These are phyloP conservation scores for Cryptococcus maquisensis DNA, from an alignment of 1,284 basidiomycete genomes.

Conservation along the genomic window DNA sequence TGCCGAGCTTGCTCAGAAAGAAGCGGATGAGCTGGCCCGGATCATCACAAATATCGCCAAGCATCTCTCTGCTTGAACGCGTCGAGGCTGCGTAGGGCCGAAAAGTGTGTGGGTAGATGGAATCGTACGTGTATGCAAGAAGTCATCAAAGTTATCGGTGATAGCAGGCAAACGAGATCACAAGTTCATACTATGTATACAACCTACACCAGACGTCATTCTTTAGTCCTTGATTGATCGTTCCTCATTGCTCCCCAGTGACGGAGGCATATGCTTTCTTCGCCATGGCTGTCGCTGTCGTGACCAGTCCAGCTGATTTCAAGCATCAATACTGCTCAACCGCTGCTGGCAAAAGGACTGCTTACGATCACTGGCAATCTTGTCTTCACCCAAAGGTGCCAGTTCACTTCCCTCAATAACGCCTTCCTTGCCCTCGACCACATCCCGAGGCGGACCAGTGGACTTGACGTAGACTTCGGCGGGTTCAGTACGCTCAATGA, in stretches of 20 bases:
- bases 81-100: too few relatives aligned
- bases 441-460: constrained; percentile 13
- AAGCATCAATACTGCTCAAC: neutral
- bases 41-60: constrained; percentile 58
- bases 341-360: neutral
- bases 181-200: too few relatives aligned
- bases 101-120: too few relatives aligned
- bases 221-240: too few relatives aligned
- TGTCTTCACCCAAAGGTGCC: constrained; percentile 26
- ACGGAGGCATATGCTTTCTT: constrained; percentile 22
- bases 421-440: constrained; percentile 19
- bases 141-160: too few relatives aligned
- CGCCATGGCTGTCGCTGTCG: constrained; percentile 18
- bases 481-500: constrained; percentile 2
- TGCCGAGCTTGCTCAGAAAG: constrained; percentile 58
- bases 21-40: constrained; percentile 60
- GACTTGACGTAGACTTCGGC: constrained; percentile 6
- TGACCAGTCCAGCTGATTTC: constrained; percentile 16
- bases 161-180: too few relatives aligned
- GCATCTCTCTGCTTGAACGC: constrained; percentile 35
- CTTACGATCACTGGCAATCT: constrained; percentile 28
- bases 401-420: constrained; percentile 25
- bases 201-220: too few relatives aligned
- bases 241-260: constrained; percentile 7
- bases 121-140: too few relatives aligned